A percentile compares a stretch with the other conserved stretches of the same genome.
Evolutionary conservation across 495 filamentous ascomycete species (phyloP).

Genomic region (Penicillium atrosanguineum): DNA sequence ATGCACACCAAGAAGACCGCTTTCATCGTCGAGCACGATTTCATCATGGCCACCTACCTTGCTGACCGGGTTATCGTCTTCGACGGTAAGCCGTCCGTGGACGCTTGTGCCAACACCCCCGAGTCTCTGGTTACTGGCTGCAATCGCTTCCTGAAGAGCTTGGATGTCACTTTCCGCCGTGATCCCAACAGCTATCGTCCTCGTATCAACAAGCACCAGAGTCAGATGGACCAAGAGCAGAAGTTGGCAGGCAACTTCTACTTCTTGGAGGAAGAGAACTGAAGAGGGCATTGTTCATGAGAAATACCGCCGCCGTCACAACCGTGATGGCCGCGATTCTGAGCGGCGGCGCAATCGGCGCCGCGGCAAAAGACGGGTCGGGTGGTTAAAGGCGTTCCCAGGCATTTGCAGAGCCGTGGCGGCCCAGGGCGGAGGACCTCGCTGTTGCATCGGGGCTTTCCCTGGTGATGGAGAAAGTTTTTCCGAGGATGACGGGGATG

Average conservation of each 20-base stretch:
- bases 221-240: slow-evolving; percentile 95
- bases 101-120: slow-evolving; percentile 83
- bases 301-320: slow-evolving; percentile 41
- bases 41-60: slow-evolving; percentile 98
- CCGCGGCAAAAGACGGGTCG: slow-evolving; percentile 33
- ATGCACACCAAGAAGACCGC: slow-evolving; percentile 99
- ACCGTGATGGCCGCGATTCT: slow-evolving; percentile 42
- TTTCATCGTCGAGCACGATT: slow-evolving; percentile 99
- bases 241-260: slow-evolving; percentile 93
- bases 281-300: slow-evolving; percentile 59
- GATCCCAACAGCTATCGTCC: slow-evolving; percentile 95
- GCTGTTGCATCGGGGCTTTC: slow-evolving; percentile 23
- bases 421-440: slow-evolving; percentile 29
- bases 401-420: slow-evolving; percentile 44
- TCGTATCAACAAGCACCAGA: slow-evolving; percentile 96
- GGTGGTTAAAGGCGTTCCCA: slow-evolving; percentile 40
- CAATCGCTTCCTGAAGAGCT: slow-evolving; percentile 91
- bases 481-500: slow-evolving; percentile 51
- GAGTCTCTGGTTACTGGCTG: slow-evolving; percentile 93
- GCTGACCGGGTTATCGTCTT: slow-evolving; percentile 98
- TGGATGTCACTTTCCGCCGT: slow-evolving; percentile 97
- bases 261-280: slow-evolving; percentile 91
- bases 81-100: slow-evolving; percentile 84
- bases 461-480: slow-evolving; percentile 42
- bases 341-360: slow-evolving; percentile 37